Conservation (phyloP, 768 basidiomycete genomes). For the Psilocybe tampanensis region DNA sequence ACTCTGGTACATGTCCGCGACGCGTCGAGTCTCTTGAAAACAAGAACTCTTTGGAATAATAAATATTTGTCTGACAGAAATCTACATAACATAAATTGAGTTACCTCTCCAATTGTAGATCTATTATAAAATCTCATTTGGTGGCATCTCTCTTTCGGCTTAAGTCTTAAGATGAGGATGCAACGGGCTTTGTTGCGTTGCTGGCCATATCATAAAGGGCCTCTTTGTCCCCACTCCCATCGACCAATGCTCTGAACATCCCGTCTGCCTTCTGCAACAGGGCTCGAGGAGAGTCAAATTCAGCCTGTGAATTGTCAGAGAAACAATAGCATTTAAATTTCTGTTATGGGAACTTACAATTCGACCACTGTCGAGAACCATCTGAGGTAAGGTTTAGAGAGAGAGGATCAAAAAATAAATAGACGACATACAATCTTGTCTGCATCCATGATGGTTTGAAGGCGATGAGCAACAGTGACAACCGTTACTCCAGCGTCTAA, state of each 20-base stretch:
- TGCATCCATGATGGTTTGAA: conserved; percentile 15
- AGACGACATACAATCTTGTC: conserved; percentile 38
- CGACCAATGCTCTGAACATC: conserved; percentile 17
- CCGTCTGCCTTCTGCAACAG: conserved; percentile 12
- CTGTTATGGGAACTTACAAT: conserved; percentile 34
- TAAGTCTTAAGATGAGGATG: background rate
- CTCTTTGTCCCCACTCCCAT: conserved; percentile 16
- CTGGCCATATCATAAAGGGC: conserved; percentile 12
- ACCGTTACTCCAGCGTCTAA: conserved; percentile 50
- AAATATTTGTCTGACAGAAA: too few species aligned
- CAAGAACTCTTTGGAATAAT: too few species aligned
- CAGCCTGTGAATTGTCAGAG: conserved; percentile 6
- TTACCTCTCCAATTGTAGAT: too few species aligned
- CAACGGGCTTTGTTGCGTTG: background rate
- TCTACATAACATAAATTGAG: too few species aligned
- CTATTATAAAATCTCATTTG: too few species aligned
- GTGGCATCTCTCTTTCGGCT: too few species aligned
- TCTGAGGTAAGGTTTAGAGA: conserved; percentile 24
- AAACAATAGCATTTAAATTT: background rate
- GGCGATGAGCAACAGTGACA: conserved; percentile 12
- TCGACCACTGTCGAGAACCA: conserved; percentile 55
- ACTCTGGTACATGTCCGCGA: too few species aligned
- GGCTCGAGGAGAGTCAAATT: conserved; percentile 18
- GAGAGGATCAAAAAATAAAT: background rate
- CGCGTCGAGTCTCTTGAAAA: too few species aligned